A percentile compares a stretch with the other conserved stretches of the same genome.
Evolutionary conservation across 495 filamentous ascomycete genomes (phyloP).

Genomic region (Podospora pseudopauciseta): DNA sequence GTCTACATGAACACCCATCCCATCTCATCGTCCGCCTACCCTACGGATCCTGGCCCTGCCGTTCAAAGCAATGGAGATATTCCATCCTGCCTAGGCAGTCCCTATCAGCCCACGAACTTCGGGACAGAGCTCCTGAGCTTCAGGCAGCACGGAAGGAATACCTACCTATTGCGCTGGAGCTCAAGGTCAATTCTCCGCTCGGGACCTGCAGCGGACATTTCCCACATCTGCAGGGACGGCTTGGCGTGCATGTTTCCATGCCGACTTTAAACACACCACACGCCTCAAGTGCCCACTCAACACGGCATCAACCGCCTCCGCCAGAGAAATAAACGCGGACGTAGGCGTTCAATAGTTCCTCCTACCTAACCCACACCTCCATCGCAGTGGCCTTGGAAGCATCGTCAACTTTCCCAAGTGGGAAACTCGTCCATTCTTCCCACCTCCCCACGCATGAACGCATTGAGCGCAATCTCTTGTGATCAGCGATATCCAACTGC

Average conservation of each 20-base stretch:
- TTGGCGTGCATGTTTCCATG: conserved; percentile 7
- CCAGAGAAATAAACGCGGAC: not conserved
- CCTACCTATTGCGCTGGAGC: not conserved
- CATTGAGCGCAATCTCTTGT: conserved; percentile 34
- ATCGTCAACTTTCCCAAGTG: not conserved
- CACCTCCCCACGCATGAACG: conserved; percentile 29
- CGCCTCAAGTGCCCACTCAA: not conserved
- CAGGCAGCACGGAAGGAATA: conserved; percentile 5
- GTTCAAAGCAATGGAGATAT: not conserved
- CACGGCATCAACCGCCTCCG: not conserved
- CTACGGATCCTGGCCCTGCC: not conserved
- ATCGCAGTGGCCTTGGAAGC: not conserved
- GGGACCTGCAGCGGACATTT: not conserved
- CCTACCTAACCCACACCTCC: not conserved
- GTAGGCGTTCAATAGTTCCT: not conserved
- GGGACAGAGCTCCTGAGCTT: conserved; percentile 9
- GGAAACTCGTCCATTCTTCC: not conserved
- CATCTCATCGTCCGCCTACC: not conserved
- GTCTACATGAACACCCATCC: not conserved
- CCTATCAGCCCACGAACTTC: conserved; percentile 1
- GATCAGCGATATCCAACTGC: conserved; percentile 20
- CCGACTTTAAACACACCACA: not conserved
- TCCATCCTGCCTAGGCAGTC: not conserved
- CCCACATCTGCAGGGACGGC: not conserved
- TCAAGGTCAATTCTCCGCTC: conserved; percentile 8